These are phyloP conservation scores for Aspergillus persii DNA, from an alignment of 2,329 filamentous ascomycete genomes.

Conservation along the genomic window DNA sequence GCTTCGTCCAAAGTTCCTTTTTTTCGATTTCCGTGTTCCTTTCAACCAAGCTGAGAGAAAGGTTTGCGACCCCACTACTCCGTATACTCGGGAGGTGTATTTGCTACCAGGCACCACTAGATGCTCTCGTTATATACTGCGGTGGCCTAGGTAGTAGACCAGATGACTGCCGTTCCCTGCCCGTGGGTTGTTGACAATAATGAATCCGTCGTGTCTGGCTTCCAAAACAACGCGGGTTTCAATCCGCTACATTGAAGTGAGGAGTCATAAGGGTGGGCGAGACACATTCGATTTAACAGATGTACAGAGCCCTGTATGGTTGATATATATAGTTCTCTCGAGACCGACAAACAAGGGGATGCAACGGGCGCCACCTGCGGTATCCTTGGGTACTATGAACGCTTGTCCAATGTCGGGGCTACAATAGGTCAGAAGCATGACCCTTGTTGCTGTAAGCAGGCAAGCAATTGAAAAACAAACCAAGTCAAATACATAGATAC, in stretches of 20 bases:
- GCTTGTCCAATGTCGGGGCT: too few species aligned
- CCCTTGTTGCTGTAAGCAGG: not conserved
- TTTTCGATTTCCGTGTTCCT: not conserved
- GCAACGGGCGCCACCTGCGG: conserved; percentile 10
- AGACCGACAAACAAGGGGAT: conserved; percentile 11
- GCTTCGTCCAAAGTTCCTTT: not conserved
- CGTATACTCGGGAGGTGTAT: too few species aligned
- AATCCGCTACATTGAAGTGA: not conserved
- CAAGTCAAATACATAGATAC: not conserved
- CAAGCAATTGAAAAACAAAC: not conserved
- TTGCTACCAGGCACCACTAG: not conserved
- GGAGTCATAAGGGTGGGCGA: conserved; percentile 1
- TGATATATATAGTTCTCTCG: not conserved
- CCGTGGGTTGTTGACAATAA: not conserved
- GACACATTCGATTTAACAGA: not conserved
- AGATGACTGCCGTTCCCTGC: not conserved
- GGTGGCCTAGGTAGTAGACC: not conserved
- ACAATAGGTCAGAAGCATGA: not conserved
- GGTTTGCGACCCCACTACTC: too few species aligned
- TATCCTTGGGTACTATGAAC: not conserved
- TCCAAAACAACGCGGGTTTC: not conserved
- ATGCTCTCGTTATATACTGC: not conserved
- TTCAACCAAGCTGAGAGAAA: too few species aligned
- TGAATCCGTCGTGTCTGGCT: not conserved
- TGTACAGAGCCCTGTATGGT: not conserved